Base-by-base conservation (phyloP, 192 early-diverging fungal species). In the Backusella westeae region DNA sequence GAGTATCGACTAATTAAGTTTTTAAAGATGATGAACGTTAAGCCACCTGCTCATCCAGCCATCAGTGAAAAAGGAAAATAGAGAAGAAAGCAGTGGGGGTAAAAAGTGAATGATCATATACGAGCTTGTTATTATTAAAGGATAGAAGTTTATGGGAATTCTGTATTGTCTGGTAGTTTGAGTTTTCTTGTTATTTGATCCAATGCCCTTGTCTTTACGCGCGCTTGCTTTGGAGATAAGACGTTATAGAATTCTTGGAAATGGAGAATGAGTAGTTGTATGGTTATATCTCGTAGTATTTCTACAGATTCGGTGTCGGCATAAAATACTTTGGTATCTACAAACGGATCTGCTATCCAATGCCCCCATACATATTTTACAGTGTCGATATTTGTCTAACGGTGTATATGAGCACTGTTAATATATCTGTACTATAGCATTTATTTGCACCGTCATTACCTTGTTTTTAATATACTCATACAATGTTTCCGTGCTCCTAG, bases 261-360 rank as follows among this genome's bases (percentile, higher is more conserved):
- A 6, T 71, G 70, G 15, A 49, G 12, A 17, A 71, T 71, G 14
- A 71, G 23, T 71, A 49, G 17, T n/a, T 71, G 41, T 4, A 67
- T 34, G 8, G 74, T 75, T n/a, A 75, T 67, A 21, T 63, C 41
- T 34, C 4, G 8, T 67, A 75, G 42, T 75, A 39, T 32, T n/a
- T 65, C 74, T 17, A 75, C 74, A 46, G 63, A 67, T 41, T 42
- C 17, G 35, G 39, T 15, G 41, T 75, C 26, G 26, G 74, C 59
- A 46, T 75, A 75, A 32, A 75, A 75, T 66, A 10, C 0, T 15
- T 67, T n/a, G 5, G 74, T 39, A 29, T 75, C 74, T 32, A 75
- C 74, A 67, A 66, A 75, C 6, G 74, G 74, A 15, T 75, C 63
- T 26, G 38, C 67, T 42, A 75, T 75, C 74, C 74, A 75, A 65